A percentile compares a stretch with the other conserved stretches of the same genome.
These are phyloP conservation scores for Hypoxylon sp. DNA, from an alignment of 2,329 filamentous ascomycete species.

Conservation along the genomic window DNA sequence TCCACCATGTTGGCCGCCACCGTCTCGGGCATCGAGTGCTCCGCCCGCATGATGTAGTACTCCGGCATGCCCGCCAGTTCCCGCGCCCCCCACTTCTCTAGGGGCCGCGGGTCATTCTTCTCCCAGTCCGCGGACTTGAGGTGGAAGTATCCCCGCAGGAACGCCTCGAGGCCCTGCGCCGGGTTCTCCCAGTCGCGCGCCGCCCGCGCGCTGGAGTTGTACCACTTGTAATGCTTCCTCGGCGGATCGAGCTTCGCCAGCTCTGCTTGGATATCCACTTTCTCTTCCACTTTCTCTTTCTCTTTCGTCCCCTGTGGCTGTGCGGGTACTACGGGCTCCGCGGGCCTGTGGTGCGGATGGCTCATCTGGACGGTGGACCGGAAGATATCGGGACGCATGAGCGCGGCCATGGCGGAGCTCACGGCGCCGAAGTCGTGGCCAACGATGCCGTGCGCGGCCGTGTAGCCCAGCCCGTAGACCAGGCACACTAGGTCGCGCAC, in stretches of 20 bases:
- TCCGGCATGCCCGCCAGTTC: slow-evolving; percentile 73
- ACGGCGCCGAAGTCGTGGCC: slow-evolving; percentile 79
- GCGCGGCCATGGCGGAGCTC: slow-evolving; percentile 69
- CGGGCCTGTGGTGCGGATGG: slow-evolving; percentile 72
- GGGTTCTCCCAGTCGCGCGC: slow-evolving; percentile 62
- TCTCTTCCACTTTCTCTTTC: slow-evolving; percentile 13
- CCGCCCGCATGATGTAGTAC: slow-evolving; percentile 77
- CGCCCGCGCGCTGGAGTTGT: slow-evolving; percentile 68
- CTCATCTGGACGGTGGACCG: slow-evolving; percentile 73
- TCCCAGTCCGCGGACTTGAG: slow-evolving; percentile 76
- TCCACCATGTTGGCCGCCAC: slow-evolving; percentile 69
- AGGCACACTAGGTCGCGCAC: slow-evolving; percentile 75
- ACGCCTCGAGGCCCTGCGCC: slow-evolving; percentile 63
- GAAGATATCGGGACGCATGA: slow-evolving; percentile 77
- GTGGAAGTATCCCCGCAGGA: slow-evolving; percentile 77
- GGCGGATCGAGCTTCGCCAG: slow-evolving; percentile 70
- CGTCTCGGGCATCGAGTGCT: slow-evolving; percentile 71
- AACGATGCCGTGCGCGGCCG: slow-evolving; percentile 70
- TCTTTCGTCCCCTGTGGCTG: neutral
- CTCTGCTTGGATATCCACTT: slow-evolving; percentile 67
- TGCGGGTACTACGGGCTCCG: slow-evolving; percentile 63
- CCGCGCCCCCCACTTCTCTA: slow-evolving; percentile 69
- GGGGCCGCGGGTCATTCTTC: slow-evolving; percentile 67
- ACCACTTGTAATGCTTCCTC: slow-evolving; percentile 79
- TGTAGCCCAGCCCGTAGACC: slow-evolving; percentile 73